Base-by-base conservation (phyloP, 768 basidiomycete species). In the Calocybe indica region DNA sequence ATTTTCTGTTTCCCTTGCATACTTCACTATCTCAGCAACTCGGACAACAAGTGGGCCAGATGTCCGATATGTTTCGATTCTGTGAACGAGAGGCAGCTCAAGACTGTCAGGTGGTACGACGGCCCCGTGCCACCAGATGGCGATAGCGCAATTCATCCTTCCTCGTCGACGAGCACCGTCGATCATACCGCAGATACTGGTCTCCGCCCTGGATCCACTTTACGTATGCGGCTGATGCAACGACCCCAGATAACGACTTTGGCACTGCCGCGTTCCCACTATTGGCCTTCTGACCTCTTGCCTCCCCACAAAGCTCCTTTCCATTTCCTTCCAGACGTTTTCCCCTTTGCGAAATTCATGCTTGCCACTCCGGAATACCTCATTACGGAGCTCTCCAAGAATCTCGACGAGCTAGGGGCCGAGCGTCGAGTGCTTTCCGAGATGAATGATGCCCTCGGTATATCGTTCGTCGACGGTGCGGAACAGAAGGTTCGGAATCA, bases 1-100 rank as follows among this genome's bases (percentile, higher is more conserved):
- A 83, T 96, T 37, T 98, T 84, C 67, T 98, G 95, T 65, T 94
- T 85, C 63, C 88, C 92, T 12, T 97, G 94, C 67, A 90, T 95
- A 48, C 71, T 97, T 37, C 93, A 92, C 63, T 93, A 92, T 60
- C 75, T 95, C 58, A 84, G 80, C 60, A 80, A 82, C 14, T 88
- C 91, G 22, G 83, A 92, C 40, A 85, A 82, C 61, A 92, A 93
- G 65, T 93, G 89, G 82, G 86, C 85, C 30, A 85, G 87, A 47
- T 98, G 96, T 62, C 96, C 96, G 3, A 92, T 99, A 43, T 99
- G 96, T 65, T 90, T 87, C 58, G 96, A 98, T 70, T 88, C 92
- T 9, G 77, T 99, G 39, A 85, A 87, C 64, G 88, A 88, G 65
- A 80, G 79, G 51, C 90, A 94, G 63, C 82, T 98, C 53, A 97